Evolutionary conservation across 2,329 filamentous ascomycete species (phyloP), one percentile per base, ranked within the genome.

Genomic region (Sporothrix euskadiensis): DNA sequence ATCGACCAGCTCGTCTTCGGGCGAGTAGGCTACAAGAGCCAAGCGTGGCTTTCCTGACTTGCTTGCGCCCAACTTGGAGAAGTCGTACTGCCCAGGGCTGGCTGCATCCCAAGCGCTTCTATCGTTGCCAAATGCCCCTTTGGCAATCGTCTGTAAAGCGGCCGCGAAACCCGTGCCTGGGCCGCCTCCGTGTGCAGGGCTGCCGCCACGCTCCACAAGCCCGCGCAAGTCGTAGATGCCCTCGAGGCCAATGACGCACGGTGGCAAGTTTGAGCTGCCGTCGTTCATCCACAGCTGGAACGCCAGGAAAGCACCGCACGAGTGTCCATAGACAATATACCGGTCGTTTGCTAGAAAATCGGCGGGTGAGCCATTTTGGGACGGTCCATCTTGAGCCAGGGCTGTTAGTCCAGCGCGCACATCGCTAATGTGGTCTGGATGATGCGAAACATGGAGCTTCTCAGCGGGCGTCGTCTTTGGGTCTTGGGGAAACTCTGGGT

Each of bases 141-240:
- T 77, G 61, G 19, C 69, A 56, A 77, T 73, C 4, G 30, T 26
- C 14, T 49, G 54, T 19, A 73, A 72, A 14, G 26, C 91, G 0
- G 12, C 41, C 0, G 56, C 63, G 39, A 75, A 74, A 1, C 35
- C 69, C 0, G 73, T 83, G 75, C 94, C 89, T 3, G 84, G 83
- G 6, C 81, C 79, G 79, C 93, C 94, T 39, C 78, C 79, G 63
- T 72, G 72, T 3, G 26, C 47, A 4, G 74, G 74, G 6, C 82
- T 83, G 22, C 78, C 79, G 49, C 86, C 83, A 8, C 85, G 83
- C 65, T 83, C 80, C 35, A 85, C 82, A 26, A 93, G 80, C 0
- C 84, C 84, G 8, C 83, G 83, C 10, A 94, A 80, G 78, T 91
- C 88, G 80, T 92, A 93, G 30, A 94, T 88, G 0, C 91, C 91